Evolutionary conservation across 805 yeast genomes (phyloP), one percentile per base, ranked within the genome.

Genomic region (Lachancea waltii): DNA sequence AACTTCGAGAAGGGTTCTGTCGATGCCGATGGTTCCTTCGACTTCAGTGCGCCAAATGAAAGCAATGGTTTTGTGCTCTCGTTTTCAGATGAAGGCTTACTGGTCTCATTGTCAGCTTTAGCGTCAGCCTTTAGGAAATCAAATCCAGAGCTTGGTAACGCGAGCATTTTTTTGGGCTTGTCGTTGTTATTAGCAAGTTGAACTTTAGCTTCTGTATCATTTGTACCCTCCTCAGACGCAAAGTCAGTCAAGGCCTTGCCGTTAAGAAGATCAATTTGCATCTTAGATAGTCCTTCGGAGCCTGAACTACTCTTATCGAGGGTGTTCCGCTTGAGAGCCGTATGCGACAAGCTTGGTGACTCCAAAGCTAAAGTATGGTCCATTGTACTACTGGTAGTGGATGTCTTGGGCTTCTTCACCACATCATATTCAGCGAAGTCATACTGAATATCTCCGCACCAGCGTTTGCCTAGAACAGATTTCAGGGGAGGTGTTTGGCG

Each of bases 361-460:
- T 41, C 47, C 26, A 43, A 18, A 11, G 29, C 17, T 10, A 28
- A 9, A 10, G 35, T n/a, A 5, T 28, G 29, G 18, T 35, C 38
- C 28, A 25, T 22, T 13, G 28, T 20, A n/a, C 14, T 31, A 3
- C 15, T 15, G 5, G 36, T 16, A 15, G 27, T 35, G 11, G 36
- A 35, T 16, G 20, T 30, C 25, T 30, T 35, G 11, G 43, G 38
- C 21, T 35, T 39, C 25, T 47, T 47, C 11, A 40, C 33, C 24
- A 41, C 45, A 22, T 51, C 52, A 30, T 49, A 51, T 26, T 51
- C 56, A 7, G 58, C 42, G 4, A 51, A 33, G 38, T 56, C 60
- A 32, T 58, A 59, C 33, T 55, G 57, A 25, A 56, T 51, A 26
- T 52, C 48, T 3, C 47, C 60, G 2, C 56, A 49, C 63, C 63